These are phyloP conservation scores for Sclerotinia sclerotiorum DNA, from an alignment of 2,329 filamentous ascomycete genomes.

Conservation along the genomic window DNA sequence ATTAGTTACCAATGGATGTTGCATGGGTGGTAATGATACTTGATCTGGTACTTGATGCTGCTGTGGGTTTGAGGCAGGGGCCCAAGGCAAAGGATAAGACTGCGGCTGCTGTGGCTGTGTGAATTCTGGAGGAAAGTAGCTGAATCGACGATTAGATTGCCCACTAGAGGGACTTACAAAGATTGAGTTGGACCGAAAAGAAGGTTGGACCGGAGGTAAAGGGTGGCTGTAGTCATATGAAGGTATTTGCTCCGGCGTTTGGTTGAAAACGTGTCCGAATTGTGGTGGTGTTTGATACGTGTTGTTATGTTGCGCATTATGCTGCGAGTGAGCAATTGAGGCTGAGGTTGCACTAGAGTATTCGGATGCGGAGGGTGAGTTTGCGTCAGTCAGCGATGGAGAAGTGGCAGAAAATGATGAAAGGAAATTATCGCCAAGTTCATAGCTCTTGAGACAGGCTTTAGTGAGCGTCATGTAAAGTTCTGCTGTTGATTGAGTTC, in stretches of 20 bases:
- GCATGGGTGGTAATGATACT: constrained; percentile 25
- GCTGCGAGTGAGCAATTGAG: constrained; percentile 45
- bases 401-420: constrained; percentile 49
- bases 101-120: constrained; percentile 38
- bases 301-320: constrained; percentile 26
- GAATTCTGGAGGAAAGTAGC: constrained; percentile 62
- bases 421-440: constrained; percentile 52
- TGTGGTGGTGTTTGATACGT: constrained; percentile 46
- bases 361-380: constrained; percentile 49
- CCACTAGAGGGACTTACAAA: constrained; percentile 59
- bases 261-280: constrained; percentile 60
- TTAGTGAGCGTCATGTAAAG: constrained; percentile 83
- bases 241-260: constrained; percentile 49
- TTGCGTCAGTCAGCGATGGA: constrained; percentile 45
- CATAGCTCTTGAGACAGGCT: constrained; percentile 86
- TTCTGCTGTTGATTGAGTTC: constrained; percentile 78
- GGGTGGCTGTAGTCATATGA: constrained; percentile 32
- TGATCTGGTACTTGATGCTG: constrained; percentile 27
- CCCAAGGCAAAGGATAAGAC: constrained; percentile 37
- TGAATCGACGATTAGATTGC: constrained; percentile 57
- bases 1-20: constrained; percentile 32
- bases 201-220: constrained; percentile 41
- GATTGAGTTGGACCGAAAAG: constrained; percentile 68
- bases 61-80: constrained; percentile 27
- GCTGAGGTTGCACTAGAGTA: constrained; percentile 42